Base-by-base conservation (phyloP, 108 stramenopile species). In the Nitzschia sp. region DNA sequence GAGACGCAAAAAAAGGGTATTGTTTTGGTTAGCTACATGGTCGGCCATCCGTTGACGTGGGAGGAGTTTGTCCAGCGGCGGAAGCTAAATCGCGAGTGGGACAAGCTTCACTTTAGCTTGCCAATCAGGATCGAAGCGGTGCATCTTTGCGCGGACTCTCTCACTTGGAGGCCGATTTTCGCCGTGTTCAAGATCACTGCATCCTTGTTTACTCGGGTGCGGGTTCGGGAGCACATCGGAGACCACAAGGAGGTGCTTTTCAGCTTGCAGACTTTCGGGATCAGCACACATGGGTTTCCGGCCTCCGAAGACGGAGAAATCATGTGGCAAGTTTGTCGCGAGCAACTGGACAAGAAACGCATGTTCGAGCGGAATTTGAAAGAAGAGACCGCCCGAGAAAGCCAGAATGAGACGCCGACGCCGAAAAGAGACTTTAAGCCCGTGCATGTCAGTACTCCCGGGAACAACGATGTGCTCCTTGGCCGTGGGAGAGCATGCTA, bases 1-100 rank as follows among this genome's bases (percentile, higher is more conserved):
- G 73, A 74, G 48, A 74, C 73, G 13, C 73, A 74, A 59, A 66
- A 60, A 54, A 74, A 59, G 21, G 73, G 73, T 15, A 21, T 23
- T 4, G 65, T 74, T 3, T 0, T 56, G 9, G 54, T 72, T 4
- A 13, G 21, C 27, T 72, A 56, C 32, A 46, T 21, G 25, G 23
- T 64, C 6, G 63, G 63, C 9, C 56, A 57, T 4, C 5, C 24
- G 4, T 6, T 57, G 6, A 26, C 56, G 13, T 57, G 27, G 27
- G 27, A 32, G 9, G 15, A 57, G 31, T 3, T 30, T 13, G 9
- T 28, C 24, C 27, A 57, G 5, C 26, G 25, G 8, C 45, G 11
- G 17, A 47, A 27, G 6, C 29, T 48, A 15, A 64, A 64, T 54
- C 5, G 18, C 17, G 18, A 11, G 36, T 33, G 15, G 18, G 53